Percentiles rank a stretch among this genome's conserved stretches.
Conservation (phyloP, 2,329 filamentous ascomycete species). For the Fusarium equiseti region DNA sequence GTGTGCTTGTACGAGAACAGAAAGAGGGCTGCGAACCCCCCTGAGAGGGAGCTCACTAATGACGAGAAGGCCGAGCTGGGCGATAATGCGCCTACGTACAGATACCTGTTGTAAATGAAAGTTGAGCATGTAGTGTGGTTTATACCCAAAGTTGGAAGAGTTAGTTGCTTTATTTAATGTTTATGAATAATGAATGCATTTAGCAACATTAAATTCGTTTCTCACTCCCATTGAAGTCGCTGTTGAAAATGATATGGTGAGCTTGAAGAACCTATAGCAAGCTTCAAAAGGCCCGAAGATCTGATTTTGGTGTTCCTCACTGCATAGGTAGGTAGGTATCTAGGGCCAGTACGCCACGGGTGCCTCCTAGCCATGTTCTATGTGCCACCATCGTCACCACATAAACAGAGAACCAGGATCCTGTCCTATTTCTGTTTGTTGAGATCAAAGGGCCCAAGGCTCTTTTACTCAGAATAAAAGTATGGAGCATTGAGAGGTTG, state of each 20-base stretch:
- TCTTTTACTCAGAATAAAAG: not conserved
- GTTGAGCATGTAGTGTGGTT: not conserved
- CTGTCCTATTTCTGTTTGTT: not conserved
- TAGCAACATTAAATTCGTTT: not conserved
- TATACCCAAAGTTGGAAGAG: constrained; percentile 15
- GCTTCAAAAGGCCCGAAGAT: not conserved
- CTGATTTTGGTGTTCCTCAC: not conserved
- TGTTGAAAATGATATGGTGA: not conserved
- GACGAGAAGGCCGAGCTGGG: constrained; percentile 72
- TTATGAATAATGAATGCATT: constrained; percentile 27
- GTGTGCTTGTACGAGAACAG: constrained; percentile 72
- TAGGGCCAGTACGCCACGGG: not conserved
- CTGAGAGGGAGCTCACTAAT: constrained; percentile 62
- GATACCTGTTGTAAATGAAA: constrained; percentile 64
- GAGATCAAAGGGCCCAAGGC: not conserved
- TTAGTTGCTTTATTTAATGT: constrained; percentile 1
- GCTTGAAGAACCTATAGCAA: not conserved
- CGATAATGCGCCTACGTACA: constrained; percentile 70
- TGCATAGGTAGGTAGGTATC: not conserved
- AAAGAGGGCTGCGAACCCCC: constrained; percentile 64
- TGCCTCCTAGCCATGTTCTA: not conserved
- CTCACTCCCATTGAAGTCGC: not conserved
- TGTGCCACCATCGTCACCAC: not conserved
- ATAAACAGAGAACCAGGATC: not conserved
- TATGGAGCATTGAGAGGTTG: not conserved